Evolutionary conservation across 2,329 filamentous ascomycete genomes (phyloP).

Genomic region (Colletotrichum sp.): DNA sequence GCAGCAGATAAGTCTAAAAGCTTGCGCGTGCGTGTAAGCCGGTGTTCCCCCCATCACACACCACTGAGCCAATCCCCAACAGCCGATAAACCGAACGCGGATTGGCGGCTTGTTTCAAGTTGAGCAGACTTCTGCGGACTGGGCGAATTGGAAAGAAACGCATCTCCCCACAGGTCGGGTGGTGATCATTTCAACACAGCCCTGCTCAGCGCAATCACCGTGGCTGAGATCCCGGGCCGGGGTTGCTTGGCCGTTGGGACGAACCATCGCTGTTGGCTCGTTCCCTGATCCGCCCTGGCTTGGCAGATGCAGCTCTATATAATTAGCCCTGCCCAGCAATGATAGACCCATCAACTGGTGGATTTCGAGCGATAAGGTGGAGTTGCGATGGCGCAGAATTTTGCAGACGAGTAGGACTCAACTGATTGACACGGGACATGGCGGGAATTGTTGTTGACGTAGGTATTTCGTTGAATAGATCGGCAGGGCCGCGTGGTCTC

Average conservation of each 20-base stretch:
- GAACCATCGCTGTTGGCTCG: conserved; percentile 13
- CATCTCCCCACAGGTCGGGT: neutral
- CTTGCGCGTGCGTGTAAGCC: neutral
- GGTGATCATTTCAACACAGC: conserved; percentile 14
- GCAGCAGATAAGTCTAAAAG: neutral
- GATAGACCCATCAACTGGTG: neutral
- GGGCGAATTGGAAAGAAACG: neutral
- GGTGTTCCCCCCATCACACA: neutral
- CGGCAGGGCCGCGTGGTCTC: neutral
- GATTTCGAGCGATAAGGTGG: neutral
- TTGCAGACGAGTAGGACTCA: neutral
- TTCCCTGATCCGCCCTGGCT: neutral
- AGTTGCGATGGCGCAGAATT: conserved; percentile 8
- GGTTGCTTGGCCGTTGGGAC: conserved; percentile 12
- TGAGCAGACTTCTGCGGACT: neutral
- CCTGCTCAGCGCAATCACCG: conserved; percentile 18
- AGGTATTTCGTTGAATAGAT: neutral
- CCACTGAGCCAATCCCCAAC: neutral
- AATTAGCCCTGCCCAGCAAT: conserved; percentile 14
- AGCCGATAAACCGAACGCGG: neutral
- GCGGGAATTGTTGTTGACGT: neutral
- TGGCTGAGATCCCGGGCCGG: conserved; percentile 9
- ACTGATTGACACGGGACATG: neutral
- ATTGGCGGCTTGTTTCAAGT: neutral
- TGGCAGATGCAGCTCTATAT: conserved; percentile 16